Conservation (phyloP, 352 stramenopile species). For the Thalassiosira mediterranea region DNA sequence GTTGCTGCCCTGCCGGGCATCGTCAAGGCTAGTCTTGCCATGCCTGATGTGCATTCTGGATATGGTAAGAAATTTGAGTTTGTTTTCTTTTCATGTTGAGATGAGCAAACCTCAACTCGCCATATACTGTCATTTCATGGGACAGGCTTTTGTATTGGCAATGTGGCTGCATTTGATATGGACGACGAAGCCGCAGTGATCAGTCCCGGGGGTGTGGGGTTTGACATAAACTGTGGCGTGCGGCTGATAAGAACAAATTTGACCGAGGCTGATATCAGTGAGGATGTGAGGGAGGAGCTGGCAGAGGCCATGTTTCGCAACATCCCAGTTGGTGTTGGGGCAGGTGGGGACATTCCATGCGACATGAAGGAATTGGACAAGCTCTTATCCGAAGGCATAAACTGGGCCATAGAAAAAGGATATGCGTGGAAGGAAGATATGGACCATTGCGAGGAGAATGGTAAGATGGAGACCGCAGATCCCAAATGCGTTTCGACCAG, state of each 20-base stretch:
- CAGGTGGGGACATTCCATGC: slow-evolving; percentile 84
- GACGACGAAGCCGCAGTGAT: slow-evolving; percentile 84
- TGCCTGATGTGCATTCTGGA: slow-evolving; percentile 87
- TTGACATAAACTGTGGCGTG: slow-evolving; percentile 89
- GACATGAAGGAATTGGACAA: slow-evolving; percentile 79
- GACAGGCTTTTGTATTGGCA: slow-evolving; percentile 90
- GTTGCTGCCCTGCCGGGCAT: slow-evolving; percentile 87
- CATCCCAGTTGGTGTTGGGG: slow-evolving; percentile 87
- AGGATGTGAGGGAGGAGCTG: slow-evolving; percentile 67
- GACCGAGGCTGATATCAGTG: slow-evolving; percentile 78
- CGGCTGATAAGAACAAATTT: slow-evolving; percentile 87
- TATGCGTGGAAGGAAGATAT: slow-evolving; percentile 86
- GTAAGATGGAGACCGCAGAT: slow-evolving; percentile 86
- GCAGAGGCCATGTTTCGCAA: slow-evolving; percentile 86
- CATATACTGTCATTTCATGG: too few relatives aligned
- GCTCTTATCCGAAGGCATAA: slow-evolving; percentile 85
- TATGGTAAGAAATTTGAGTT: too few relatives aligned
- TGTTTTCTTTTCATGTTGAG: too few relatives aligned
- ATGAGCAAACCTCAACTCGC: too few relatives aligned
- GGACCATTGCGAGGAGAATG: slow-evolving; percentile 86
- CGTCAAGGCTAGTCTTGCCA: slow-evolving; percentile 81
- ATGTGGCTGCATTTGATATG: slow-evolving; percentile 89
- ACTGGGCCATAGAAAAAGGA: slow-evolving; percentile 86
- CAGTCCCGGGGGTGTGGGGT: slow-evolving; percentile 82
- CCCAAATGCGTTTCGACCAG: slow-evolving; percentile 77